These are phyloP conservation scores for Tolypocladium amazonense DNA, from an alignment of 2,329 filamentous ascomycete species.

Conservation along the genomic window DNA sequence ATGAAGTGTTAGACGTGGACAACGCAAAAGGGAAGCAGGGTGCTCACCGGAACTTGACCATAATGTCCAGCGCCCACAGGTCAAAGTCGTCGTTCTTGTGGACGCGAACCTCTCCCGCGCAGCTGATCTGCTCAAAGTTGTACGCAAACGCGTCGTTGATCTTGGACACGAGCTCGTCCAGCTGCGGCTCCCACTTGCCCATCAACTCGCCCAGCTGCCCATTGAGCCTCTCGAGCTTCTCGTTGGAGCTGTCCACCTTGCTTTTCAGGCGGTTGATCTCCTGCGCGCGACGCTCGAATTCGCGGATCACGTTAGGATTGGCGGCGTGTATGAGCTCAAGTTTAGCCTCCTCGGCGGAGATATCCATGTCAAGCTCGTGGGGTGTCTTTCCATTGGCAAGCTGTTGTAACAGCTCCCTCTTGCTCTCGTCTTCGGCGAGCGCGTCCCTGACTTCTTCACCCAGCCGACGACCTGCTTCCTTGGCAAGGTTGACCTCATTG, in stretches of 20 bases:
- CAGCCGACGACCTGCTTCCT: constrained; percentile 21
- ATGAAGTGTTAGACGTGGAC: not conserved
- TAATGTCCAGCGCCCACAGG: constrained; percentile 86
- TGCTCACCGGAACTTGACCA: constrained; percentile 81
- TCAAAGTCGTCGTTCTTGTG: constrained; percentile 92
- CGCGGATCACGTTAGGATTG: constrained; percentile 62
- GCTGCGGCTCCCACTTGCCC: constrained; percentile 67
- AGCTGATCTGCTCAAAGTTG: constrained; percentile 90
- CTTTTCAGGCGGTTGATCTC: constrained; percentile 57
- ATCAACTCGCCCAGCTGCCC: constrained; percentile 55
- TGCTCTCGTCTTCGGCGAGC: constrained; percentile 25
- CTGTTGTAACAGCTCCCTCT: constrained; percentile 28
- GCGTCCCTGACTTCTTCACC: constrained; percentile 26
- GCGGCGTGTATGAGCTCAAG: constrained; percentile 73
- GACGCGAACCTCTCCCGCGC: constrained; percentile 80
- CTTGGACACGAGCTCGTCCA: constrained; percentile 65
- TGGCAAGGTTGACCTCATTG: constrained; percentile 25
- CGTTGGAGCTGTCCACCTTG: constrained; percentile 43
- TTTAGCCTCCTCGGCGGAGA: constrained; percentile 62
- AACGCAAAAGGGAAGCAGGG: not conserved
- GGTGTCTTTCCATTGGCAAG: constrained; percentile 39
- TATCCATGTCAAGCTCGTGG: constrained; percentile 60
- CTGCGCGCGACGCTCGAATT: constrained; percentile 63
- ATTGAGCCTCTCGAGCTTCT: constrained; percentile 43
- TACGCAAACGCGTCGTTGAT: constrained; percentile 89